These are phyloP conservation scores for Hirsutella rhossiliensis DNA, from an alignment of 2,329 filamentous ascomycete species.

Conservation along the genomic window DNA sequence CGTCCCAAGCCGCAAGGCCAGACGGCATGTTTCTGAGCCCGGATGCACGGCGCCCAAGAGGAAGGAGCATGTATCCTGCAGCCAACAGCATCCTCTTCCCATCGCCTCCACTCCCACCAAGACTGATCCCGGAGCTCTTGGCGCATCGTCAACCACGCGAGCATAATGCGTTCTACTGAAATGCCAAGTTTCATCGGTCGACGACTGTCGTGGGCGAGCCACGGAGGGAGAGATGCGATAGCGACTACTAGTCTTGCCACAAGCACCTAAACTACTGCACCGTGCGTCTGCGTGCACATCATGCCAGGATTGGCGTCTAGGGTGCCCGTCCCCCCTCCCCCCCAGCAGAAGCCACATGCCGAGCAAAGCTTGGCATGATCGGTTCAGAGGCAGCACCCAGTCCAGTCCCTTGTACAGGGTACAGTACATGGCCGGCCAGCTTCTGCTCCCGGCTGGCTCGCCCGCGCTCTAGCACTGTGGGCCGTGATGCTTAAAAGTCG, in stretches of 20 bases:
- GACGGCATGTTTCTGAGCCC: too few species aligned
- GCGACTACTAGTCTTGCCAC: neutral
- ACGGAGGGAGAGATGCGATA: neutral
- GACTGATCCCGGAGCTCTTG: neutral
- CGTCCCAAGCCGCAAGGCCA: too few species aligned
- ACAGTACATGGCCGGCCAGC: neutral
- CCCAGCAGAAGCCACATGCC: constrained; percentile 13
- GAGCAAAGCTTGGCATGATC: constrained; percentile 15
- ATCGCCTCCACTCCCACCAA: too few species aligned
- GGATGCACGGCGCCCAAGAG: too few species aligned
- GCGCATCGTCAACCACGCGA: neutral
- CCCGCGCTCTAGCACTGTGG: too few species aligned
- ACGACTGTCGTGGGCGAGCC: neutral
- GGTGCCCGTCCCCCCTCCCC: too few species aligned
- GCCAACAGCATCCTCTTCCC: too few species aligned
- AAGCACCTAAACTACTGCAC: constrained; percentile 1
- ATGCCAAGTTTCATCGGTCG: neutral
- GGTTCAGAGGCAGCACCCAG: constrained; percentile 1
- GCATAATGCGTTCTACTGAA: neutral
- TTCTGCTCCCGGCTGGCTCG: neutral
- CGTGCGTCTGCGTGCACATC: constrained; percentile 6
- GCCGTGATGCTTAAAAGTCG: neutral
- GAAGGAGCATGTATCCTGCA: too few species aligned
- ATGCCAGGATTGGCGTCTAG: constrained; percentile 9
- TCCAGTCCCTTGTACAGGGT: neutral